A percentile compares a stretch with the other conserved stretches of the same genome.
These are phyloP conservation scores for Penicillium sclerotigenum DNA, from an alignment of 2,329 filamentous ascomycete species.

Conservation along the genomic window DNA sequence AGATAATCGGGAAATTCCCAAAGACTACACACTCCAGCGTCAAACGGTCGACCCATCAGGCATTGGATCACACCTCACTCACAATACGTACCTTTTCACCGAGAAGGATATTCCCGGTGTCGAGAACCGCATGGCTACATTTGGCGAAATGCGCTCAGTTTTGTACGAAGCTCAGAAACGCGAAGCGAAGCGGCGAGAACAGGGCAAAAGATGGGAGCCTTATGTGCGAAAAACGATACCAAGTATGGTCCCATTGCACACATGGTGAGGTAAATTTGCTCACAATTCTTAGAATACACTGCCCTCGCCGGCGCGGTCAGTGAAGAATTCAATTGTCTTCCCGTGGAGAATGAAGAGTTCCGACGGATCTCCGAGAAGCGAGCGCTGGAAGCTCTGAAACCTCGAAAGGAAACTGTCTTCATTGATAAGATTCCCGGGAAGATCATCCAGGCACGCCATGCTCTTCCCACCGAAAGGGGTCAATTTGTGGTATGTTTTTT, in stretches of 20 bases:
- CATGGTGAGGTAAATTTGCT: background rate
- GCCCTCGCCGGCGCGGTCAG: constrained; percentile 68
- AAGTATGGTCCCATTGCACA: constrained; percentile 47
- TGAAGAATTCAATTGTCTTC: constrained; percentile 73
- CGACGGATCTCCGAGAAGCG: constrained; percentile 58
- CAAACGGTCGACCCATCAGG: constrained; percentile 52
- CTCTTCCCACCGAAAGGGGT: constrained; percentile 43
- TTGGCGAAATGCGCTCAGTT: constrained; percentile 46
- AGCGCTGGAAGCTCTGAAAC: constrained; percentile 59
- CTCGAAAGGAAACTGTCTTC: constrained; percentile 56
- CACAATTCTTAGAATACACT: constrained; percentile 63
- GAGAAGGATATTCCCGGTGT: constrained; percentile 88
- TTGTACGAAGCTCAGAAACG: constrained; percentile 47
- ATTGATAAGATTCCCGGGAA: constrained; percentile 45
- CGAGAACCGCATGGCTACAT: constrained; percentile 47
- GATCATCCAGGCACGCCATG: constrained; percentile 59
- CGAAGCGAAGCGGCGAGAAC: constrained; percentile 45
- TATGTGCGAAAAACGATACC: constrained; percentile 63
- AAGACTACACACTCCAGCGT: constrained; percentile 80
- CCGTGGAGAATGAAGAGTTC: constrained; percentile 69
- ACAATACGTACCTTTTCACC: constrained; percentile 87
- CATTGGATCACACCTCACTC: constrained; percentile 49
- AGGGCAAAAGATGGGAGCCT: constrained; percentile 57
- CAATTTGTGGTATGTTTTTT: constrained; percentile 42
- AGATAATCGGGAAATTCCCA: constrained; percentile 72